Conservation (phyloP, 2,329 filamentous ascomycete genomes). For the Verticillium tricorpus region DNA sequence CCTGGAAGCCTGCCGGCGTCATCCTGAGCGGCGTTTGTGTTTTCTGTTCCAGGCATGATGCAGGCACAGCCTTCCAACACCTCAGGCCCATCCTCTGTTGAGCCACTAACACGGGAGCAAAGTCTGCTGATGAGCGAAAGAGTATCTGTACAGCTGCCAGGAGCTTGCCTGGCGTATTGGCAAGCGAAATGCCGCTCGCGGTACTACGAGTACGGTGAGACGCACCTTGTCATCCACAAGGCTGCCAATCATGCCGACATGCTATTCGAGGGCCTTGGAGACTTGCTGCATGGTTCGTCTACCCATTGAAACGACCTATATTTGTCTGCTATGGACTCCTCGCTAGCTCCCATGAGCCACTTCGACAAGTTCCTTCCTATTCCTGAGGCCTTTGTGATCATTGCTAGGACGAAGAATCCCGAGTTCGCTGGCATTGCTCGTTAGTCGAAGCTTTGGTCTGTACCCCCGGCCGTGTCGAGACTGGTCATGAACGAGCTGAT, state of each 20-base stretch:
- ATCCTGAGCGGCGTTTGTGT: conserved; percentile 44
- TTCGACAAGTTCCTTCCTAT: conserved; percentile 77
- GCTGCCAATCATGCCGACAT: conserved; percentile 62
- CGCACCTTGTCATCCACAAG: conserved; percentile 55
- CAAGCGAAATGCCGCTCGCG: conserved; percentile 31
- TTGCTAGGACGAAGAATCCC: conserved; percentile 73
- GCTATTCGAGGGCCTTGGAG: conserved; percentile 72
- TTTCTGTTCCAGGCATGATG: not conserved
- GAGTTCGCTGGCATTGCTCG: conserved; percentile 78
- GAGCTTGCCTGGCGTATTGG: conserved; percentile 65
- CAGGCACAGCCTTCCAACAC: conserved; percentile 5
- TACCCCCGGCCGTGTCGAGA: conserved; percentile 4
- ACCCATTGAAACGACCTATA: not conserved
- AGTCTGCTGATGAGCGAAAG: not conserved
- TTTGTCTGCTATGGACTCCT: conserved; percentile 2
- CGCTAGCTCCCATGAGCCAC: conserved; percentile 75
- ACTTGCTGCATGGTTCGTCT: conserved; percentile 49
- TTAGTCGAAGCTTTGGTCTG: conserved; percentile 57
- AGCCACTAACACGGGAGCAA: not conserved
- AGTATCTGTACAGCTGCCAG: conserved; percentile 55
- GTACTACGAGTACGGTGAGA: conserved; percentile 13
- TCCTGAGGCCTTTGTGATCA: conserved; percentile 66
- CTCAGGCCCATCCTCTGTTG: conserved; percentile 58
- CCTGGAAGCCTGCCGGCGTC: conserved; percentile 79
- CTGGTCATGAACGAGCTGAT: conserved; percentile 5